Evolutionary conservation across 371 early-diverging fungal species (phyloP).

Genomic region (Smittium culicis): DNA sequence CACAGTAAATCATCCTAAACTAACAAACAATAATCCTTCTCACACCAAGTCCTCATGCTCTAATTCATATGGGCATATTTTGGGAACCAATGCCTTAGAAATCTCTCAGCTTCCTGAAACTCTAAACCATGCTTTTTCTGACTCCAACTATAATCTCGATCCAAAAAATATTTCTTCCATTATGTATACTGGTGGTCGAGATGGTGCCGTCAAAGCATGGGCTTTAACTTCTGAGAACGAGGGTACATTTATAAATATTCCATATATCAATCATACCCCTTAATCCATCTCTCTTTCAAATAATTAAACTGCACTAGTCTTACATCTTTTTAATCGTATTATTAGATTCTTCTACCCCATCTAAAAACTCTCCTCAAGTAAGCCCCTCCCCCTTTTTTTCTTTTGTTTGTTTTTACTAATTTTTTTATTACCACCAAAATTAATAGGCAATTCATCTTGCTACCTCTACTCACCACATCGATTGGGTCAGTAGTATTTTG

Average conservation of each 20-base stretch:
- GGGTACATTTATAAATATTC: constrained; percentile 11
- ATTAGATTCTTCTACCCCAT: too few species aligned
- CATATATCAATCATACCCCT: too few species aligned
- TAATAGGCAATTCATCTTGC: background rate
- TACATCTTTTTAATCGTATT: too few species aligned
- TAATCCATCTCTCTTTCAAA: too few species aligned
- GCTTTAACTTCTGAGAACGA: constrained; percentile 31
- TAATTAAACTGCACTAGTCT: too few species aligned
- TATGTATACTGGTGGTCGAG: constrained; percentile 80
- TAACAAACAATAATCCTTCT: background rate
- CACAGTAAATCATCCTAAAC: background rate
- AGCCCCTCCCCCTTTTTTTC: too few species aligned
- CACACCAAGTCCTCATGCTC: background rate
- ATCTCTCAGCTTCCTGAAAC: constrained; percentile 11
- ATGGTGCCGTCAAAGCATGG: constrained; percentile 81
- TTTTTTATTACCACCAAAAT: too few species aligned
- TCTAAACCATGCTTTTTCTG: background rate
- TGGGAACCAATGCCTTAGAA: constrained; percentile 31
- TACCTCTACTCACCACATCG: constrained; percentile 73
- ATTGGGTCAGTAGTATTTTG: constrained; percentile 91
- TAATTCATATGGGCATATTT: constrained; percentile 22
- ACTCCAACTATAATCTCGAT: background rate
- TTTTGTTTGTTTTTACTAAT: too few species aligned
- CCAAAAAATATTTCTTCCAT: constrained; percentile 32
- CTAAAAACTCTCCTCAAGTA: too few species aligned